Evolutionary conservation across 495 filamentous ascomycete species (phyloP).

Genomic region (Apiosordaria backusii): DNA sequence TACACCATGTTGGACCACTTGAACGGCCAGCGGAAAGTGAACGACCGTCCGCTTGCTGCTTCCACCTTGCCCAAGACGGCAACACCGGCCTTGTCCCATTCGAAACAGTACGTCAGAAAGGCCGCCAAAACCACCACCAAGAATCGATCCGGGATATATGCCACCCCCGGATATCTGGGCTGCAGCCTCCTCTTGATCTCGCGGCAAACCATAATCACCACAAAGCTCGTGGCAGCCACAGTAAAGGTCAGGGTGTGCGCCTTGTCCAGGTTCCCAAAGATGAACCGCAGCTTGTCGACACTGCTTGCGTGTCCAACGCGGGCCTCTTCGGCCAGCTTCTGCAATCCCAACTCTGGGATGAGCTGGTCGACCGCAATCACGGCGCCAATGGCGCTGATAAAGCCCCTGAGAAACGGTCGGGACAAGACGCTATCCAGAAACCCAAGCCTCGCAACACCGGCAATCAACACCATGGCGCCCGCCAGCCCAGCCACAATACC

Average conservation of each 20-base stretch:
- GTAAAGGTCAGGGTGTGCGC: conserved; percentile 69
- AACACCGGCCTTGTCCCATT: conserved; percentile 79
- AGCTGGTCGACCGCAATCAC: conserved; percentile 95
- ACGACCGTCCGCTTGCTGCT: conserved; percentile 60
- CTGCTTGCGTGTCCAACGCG: conserved; percentile 75
- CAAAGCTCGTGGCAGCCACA: conserved; percentile 76
- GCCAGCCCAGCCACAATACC: conserved; percentile 87
- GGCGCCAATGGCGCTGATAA: conserved; percentile 93
- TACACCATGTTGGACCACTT: conserved; percentile 68
- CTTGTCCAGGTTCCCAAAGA: conserved; percentile 60
- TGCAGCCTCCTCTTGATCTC: conserved; percentile 79
- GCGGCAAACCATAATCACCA: conserved; percentile 80
- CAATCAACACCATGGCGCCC: conserved; percentile 78
- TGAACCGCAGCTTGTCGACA: conserved; percentile 77
- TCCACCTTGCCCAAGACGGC: conserved; percentile 78
- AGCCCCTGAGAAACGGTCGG: conserved; percentile 85
- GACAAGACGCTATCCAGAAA: conserved; percentile 95
- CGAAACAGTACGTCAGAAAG: conserved; percentile 69
- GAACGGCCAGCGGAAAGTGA: conserved; percentile 85
- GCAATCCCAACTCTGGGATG: conserved; percentile 82
- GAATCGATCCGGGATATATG: conserved; percentile 91
- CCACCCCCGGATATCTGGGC: conserved; percentile 72
- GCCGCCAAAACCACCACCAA: conserved; percentile 84
- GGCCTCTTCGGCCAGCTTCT: conserved; percentile 52
- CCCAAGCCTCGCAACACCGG: conserved; percentile 79